Conservation (phyloP, 192 early-diverging fungal genomes). For the Backusella morwellensis region DNA sequence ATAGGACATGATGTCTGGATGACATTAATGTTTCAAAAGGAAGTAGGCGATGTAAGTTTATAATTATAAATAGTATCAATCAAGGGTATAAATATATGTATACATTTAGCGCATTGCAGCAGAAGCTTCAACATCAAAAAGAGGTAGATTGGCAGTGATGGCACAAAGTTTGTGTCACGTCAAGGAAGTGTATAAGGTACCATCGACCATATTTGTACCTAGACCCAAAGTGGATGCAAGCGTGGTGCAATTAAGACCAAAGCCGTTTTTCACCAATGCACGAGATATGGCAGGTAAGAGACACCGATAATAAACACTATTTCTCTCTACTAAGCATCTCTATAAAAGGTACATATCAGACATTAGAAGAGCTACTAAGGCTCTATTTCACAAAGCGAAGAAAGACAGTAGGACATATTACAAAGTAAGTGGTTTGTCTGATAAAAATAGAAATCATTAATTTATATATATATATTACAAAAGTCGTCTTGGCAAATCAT, state of each 20-base stretch:
- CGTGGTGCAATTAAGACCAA: constrained; percentile 65
- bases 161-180: constrained; percentile 70
- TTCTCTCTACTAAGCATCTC: no score
- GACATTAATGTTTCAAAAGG: constrained; percentile 86
- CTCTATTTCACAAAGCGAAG: constrained; percentile 68
- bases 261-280: constrained; percentile 11
- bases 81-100: not conserved
- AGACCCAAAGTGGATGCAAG: constrained; percentile 73
- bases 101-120: constrained; percentile 56
- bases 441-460: constrained; percentile 3
- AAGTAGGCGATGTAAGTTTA: constrained; percentile 60
- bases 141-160: constrained; percentile 70
- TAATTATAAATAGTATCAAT: not conserved
- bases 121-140: constrained; percentile 39
- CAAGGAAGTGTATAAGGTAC: constrained; percentile 58
- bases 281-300: constrained; percentile 27
- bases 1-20: constrained; percentile 47
- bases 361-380: constrained; percentile 59
- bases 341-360: constrained; percentile 42
- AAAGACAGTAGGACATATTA: constrained; percentile 63
- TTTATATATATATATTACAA: constrained; percentile 14
- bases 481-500: constrained; percentile 39
- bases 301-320: not conserved
- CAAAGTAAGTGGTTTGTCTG: constrained; percentile 31
- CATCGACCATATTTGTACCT: constrained; percentile 69